These are phyloP conservation scores for Pseudozyma thailandica DNA, from an alignment of 1,284 basidiomycete species.

Conservation along the genomic window DNA sequence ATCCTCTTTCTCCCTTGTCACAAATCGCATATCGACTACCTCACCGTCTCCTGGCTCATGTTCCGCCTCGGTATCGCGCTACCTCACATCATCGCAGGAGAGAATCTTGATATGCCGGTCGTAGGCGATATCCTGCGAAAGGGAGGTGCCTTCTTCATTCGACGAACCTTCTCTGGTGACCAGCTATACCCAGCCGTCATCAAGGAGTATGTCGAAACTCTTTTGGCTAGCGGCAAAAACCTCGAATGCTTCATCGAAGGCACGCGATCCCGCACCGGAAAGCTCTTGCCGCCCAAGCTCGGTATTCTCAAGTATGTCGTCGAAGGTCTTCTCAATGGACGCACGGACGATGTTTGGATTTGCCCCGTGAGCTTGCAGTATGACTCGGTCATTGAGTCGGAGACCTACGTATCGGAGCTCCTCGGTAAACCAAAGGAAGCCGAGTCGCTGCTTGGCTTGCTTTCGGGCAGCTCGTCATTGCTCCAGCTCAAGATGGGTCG, in stretches of 20 bases:
- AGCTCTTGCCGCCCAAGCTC: conserved; percentile 68
- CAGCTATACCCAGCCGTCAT: conserved; percentile 68
- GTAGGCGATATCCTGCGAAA: conserved; percentile 66
- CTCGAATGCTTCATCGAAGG: conserved; percentile 69
- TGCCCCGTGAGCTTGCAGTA: conserved; percentile 69
- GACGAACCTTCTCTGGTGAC: conserved; percentile 67
- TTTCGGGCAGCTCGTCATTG: conserved; percentile 64
- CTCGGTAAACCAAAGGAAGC: conserved; percentile 69
- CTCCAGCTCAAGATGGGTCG: conserved; percentile 67
- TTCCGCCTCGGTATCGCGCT: conserved; percentile 68
- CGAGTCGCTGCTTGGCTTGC: conserved; percentile 67
- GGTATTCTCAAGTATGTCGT: conserved; percentile 69
- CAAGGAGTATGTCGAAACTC: conserved; percentile 68
- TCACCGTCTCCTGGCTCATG: conserved; percentile 62
- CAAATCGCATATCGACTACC: conserved; percentile 68
- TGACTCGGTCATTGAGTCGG: conserved; percentile 69
- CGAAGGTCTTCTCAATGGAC: conserved; percentile 62
- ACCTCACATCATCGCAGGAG: conserved; percentile 69
- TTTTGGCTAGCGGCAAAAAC: conserved; percentile 66
- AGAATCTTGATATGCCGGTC: conserved; percentile 67
- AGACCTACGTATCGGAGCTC: conserved; percentile 68
- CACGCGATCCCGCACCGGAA: conserved; percentile 68
- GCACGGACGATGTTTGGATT: conserved; percentile 67
- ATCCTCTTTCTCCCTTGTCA: conserved; percentile 69
- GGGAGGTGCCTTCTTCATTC: conserved; percentile 69